Percentiles rank a stretch among this genome's conserved stretches.
Conservation (phyloP, 2,329 filamentous ascomycete species). For the Blumeria hordei region DNA sequence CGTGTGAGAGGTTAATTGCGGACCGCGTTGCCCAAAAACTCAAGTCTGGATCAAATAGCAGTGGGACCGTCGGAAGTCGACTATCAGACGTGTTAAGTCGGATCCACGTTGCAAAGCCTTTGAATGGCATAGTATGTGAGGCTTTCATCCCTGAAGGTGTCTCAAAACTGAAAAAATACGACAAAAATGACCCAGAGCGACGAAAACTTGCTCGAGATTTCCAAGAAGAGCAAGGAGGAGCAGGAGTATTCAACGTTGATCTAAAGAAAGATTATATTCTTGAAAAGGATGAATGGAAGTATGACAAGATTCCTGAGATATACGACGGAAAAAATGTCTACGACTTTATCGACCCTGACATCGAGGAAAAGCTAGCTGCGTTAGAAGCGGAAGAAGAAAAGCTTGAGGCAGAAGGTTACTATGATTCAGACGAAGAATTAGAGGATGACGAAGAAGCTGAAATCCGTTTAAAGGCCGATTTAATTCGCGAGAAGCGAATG, state of each 20-base stretch:
- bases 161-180: constrained; percentile 65
- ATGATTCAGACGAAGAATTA: constrained; percentile 58
- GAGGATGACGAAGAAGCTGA: constrained; percentile 80
- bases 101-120: constrained; percentile 90
- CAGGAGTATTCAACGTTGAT: constrained; percentile 89
- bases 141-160: constrained; percentile 72
- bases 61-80: constrained; percentile 53
- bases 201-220: constrained; percentile 61
- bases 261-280: constrained; percentile 73
- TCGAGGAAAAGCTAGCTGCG: constrained; percentile 73
- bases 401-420: constrained; percentile 77
- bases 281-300: constrained; percentile 77
- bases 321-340: constrained; percentile 93
- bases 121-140: constrained; percentile 56
- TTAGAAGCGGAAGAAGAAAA: constrained; percentile 91
- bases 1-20: constrained; percentile 77
- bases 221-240: constrained; percentile 78
- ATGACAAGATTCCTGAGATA: constrained; percentile 86
- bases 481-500: constrained; percentile 85
- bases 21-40: constrained; percentile 89
- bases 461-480: constrained; percentile 69
- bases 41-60: constrained; percentile 63
- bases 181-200: constrained; percentile 70
- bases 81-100: constrained; percentile 76
- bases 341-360: constrained; percentile 92